Base-by-base conservation (phyloP, 176 grass and related monocot genomes). In the Chloris gayana region DNA sequence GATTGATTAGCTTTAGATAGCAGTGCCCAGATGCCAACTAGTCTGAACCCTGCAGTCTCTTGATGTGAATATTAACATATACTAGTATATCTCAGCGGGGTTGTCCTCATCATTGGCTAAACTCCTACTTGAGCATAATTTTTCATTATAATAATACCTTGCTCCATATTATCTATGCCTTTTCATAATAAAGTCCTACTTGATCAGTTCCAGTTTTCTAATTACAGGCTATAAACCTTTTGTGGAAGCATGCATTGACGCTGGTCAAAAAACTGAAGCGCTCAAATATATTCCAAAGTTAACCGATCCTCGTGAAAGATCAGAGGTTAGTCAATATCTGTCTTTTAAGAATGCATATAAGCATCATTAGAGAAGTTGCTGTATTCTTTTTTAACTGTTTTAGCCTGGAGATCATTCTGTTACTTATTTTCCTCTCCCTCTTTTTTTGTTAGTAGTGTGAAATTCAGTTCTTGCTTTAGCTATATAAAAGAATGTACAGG, bases 221-320 rank as follows among this genome's bases (percentile, higher is more conserved):
- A 72, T 60, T 69, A 37, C 78, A 99, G 90, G 96, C 32, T 95
- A 86, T 81, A 99, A 93, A 87, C 96, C 96, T 64, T 99, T 95
- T 49, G 93, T 93, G 79, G 93, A 99, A 91, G 93, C 92, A 84
- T 99, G 96, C 31, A 99, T 99, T 90, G 96, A 99, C 65, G 96
- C 93, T 74, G 90, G 86, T 82, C 63, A 99, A 84, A 93, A 95
- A 86, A 75, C 79, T 51, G 90, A 99, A 87, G 96, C 96, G 72
- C 34, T 88, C 50, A 99, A 99, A 76, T 93, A 99, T 86, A 93
- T 95, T 69, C 81, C 87, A 21, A 95, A 93, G 75, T 67, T 95
- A 71, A 70, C 79, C 44, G 88, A 99, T 67, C 84, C 86, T 76
- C 87, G 85, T 74, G 96, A 99, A 86, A 93, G 86, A 93, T 91